These are phyloP conservation scores for Lipomyces starkeyi DNA, from an alignment of 805 yeast species.

Conservation along the genomic window DNA sequence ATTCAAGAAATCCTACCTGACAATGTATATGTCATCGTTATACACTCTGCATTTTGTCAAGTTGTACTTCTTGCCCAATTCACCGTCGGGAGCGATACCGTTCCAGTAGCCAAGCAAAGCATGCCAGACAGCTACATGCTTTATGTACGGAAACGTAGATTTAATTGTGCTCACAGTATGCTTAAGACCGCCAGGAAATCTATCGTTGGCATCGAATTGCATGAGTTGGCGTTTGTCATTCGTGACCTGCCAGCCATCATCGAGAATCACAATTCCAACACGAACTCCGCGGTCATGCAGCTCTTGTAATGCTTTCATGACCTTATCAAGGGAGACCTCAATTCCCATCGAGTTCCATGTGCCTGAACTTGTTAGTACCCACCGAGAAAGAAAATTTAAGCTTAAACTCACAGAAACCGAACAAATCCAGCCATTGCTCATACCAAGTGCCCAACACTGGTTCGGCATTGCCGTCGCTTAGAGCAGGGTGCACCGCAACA, in stretches of 20 bases:
- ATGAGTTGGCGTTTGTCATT: conserved; percentile 38
- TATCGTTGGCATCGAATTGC: conserved; percentile 39
- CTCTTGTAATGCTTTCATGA: conserved; percentile 39
- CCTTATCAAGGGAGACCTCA: conserved; percentile 37
- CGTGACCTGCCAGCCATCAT: conserved; percentile 46
- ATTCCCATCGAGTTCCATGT: conserved; percentile 46
- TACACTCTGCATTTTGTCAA: conserved; percentile 21
- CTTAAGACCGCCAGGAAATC: conserved; percentile 44
- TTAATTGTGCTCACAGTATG: conserved; percentile 39
- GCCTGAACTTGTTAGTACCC: conserved; percentile 1
- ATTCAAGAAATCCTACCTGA: conserved; percentile 14
- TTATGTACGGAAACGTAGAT: conserved; percentile 38
- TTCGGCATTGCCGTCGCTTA: background rate
- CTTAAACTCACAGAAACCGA: conserved; percentile 42
- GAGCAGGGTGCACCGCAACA: conserved; percentile 11
- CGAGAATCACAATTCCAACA: conserved; percentile 41
- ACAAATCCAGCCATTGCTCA: conserved; percentile 41
- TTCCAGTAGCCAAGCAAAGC: conserved; percentile 46
- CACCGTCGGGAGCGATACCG: conserved; percentile 41
- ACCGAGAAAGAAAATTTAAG: background rate
- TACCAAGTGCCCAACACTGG: conserved; percentile 36
- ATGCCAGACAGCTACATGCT: conserved; percentile 46
- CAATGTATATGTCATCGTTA: conserved; percentile 22
- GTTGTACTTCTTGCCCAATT: conserved; percentile 37
- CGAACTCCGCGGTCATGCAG: conserved; percentile 39